Evolutionary conservation across 1,284 basidiomycete species (phyloP).

Genomic region (Mycena citricolor): DNA sequence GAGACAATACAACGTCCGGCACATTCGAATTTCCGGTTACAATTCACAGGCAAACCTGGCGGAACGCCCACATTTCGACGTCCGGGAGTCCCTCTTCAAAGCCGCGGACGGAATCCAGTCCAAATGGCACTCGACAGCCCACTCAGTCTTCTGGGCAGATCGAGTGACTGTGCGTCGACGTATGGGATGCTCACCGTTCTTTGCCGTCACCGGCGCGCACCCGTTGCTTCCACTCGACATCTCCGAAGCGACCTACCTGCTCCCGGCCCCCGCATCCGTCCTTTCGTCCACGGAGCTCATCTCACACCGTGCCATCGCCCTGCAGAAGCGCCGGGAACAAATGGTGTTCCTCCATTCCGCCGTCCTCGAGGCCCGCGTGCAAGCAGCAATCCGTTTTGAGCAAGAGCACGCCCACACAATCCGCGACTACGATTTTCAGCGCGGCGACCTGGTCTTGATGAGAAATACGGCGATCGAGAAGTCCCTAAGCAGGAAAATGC

Average conservation of each 20-base stretch:
- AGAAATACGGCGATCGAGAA: slow-evolving; percentile 22
- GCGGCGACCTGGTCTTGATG: slow-evolving; percentile 23
- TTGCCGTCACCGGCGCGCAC: slow-evolving; percentile 23
- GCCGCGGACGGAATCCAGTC: slow-evolving; percentile 30
- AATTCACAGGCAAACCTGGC: slow-evolving; percentile 43
- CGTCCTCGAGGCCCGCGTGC: not conserved
- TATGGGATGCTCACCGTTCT: slow-evolving; percentile 26
- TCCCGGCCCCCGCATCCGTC: slow-evolving; percentile 5
- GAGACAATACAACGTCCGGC: not conserved
- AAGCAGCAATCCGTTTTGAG: slow-evolving; percentile 11
- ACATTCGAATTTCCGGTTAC: slow-evolving; percentile 40
- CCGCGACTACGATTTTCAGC: slow-evolving; percentile 22
- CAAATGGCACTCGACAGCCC: slow-evolving; percentile 5
- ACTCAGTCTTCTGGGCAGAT: slow-evolving; percentile 30
- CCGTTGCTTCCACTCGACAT: slow-evolving; percentile 26
- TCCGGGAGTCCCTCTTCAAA: slow-evolving; percentile 39
- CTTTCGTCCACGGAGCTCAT: slow-evolving; percentile 17
- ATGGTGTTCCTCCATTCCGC: not conserved
- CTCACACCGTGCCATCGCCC: not conserved
- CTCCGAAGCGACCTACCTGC: slow-evolving; percentile 14
- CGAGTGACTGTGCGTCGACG: slow-evolving; percentile 19
- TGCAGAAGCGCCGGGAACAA: slow-evolving; percentile 1
- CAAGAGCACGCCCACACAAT: slow-evolving; percentile 5
- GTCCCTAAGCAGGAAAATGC: slow-evolving; percentile 20
- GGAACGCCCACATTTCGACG: slow-evolving; percentile 36